Base-by-base conservation (phyloP, 192 early-diverging fungal species). In the Coemansia sp. region DNA sequence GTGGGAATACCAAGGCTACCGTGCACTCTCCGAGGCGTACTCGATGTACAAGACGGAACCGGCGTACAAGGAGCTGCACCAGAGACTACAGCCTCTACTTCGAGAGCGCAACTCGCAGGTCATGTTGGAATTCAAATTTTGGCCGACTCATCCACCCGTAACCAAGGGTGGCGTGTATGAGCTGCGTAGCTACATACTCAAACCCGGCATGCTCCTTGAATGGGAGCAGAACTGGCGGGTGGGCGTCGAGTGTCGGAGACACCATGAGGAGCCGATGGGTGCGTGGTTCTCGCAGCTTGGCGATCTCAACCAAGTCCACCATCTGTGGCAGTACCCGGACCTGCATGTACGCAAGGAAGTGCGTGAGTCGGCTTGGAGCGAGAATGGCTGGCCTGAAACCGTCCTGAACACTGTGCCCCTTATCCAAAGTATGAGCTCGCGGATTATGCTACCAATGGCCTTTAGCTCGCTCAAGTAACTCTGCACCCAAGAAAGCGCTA, bases 221-320 rank as follows among this genome's bases (percentile, higher is more conserved):
- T 97, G 95, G 95, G 94, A 95, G 75, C 83, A 87, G 32, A 87
- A 94, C 74, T 95, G 93, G 95, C 84, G 89, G 22, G 83, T 87
- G 34, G 95, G 95, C 62, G 84, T 97, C 20, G 92, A 95, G 61
- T 94, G 91, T 67, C 84, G 95, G 32, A 82, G 86, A 46, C 88
- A 93, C 73, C 91, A 91, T 70, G 93, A 93, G 69, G 89, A 92
- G 65, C 95, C 94, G 32, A 90, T 97, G 58, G 95, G 95, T 14
- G 95, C 94, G 5, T 97, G 95, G 95, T 97, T 97, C 73, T 90
- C 87, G 45, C 95, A 97, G 81, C 84, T 96, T 29, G 94, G 94
- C 22, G 73, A 85, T 19, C 74, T 97, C 45, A 93, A 95, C 74
- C 87, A 86, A 62, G 95, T 97, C 5, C 93, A 95, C 73, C 95